Conservation (phyloP, 31 red algal genomes). For the Asparagopsis taxiformis region DNA sequence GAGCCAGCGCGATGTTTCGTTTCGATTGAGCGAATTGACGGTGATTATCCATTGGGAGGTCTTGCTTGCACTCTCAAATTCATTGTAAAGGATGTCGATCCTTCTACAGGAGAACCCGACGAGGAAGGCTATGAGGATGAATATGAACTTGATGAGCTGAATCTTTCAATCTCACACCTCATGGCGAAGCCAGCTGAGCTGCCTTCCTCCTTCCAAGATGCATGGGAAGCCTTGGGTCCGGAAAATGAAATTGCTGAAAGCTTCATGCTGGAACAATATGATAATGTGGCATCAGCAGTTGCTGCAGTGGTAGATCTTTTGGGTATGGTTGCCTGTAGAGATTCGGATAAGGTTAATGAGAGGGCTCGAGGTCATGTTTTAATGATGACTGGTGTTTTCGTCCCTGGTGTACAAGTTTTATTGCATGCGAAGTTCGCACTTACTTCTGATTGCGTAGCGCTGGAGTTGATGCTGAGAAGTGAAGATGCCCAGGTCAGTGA, state of each 20-base stretch:
- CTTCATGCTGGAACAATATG: slow-evolving; percentile 78
- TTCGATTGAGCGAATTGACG: slow-evolving; percentile 46
- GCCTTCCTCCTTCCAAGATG: slow-evolving; percentile 56
- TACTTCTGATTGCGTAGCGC: slow-evolving; percentile 51
- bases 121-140: slow-evolving; percentile 89
- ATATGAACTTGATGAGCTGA: slow-evolving; percentile 82
- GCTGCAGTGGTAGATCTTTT: slow-evolving; percentile 73
- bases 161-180: slow-evolving; percentile 64
- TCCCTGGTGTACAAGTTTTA: slow-evolving; percentile 62
- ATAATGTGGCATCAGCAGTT: slow-evolving; percentile 79
- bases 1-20: slow-evolving; percentile 47
- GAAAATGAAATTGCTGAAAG: slow-evolving; percentile 79
- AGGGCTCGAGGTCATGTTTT: slow-evolving; percentile 81
- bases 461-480: slow-evolving; percentile 77
- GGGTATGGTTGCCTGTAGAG: slow-evolving; percentile 88
- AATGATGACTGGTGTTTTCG: slow-evolving; percentile 84
- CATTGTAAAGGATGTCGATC: slow-evolving; percentile 68
- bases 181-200: slow-evolving; percentile 75
- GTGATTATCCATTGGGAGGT: slow-evolving; percentile 57
- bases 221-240: slow-evolving; percentile 85
- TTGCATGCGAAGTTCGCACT: slow-evolving; percentile 60
- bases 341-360: slow-evolving; percentile 60
- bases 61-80: slow-evolving; percentile 73
- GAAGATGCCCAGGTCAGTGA: slow-evolving; percentile 70
- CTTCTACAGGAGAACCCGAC: slow-evolving; percentile 72